A percentile compares a stretch with the other conserved stretches of the same genome.
Conservation (phyloP, 192 early-diverging fungal genomes). For the Umbelopsis sp. region DNA sequence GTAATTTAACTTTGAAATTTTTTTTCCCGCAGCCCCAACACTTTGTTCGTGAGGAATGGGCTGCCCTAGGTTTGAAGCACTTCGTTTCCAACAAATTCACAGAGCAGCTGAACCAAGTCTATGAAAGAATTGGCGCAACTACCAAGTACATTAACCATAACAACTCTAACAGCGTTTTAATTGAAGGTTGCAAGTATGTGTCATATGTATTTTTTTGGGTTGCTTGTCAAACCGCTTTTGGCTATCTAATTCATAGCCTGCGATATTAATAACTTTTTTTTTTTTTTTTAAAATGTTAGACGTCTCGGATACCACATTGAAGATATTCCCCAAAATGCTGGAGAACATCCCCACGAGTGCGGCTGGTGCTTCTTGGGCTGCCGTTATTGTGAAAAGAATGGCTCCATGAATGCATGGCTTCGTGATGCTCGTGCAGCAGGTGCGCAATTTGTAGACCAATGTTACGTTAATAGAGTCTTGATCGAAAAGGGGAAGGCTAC, state of each 20-base stretch:
- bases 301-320: conserved; percentile 57
- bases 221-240: background rate
- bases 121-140: conserved; percentile 55
- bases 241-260: background rate
- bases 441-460: conserved; percentile 60
- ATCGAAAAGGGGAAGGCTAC: conserved; percentile 54
- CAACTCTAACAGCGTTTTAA: conserved; percentile 56
- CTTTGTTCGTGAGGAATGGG: conserved; percentile 76
- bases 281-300: conserved; percentile 23
- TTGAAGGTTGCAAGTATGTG: conserved; percentile 65
- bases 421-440: conserved; percentile 64
- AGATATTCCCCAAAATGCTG: conserved; percentile 71
- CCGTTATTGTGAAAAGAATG: conserved; percentile 70
- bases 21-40: conserved; percentile 50
- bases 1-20: conserved; percentile 5
- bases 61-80: conserved; percentile 57
- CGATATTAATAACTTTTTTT: background rate
- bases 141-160: conserved; percentile 63
- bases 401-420: conserved; percentile 66
- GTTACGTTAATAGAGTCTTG: conserved; percentile 57
- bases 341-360: conserved; percentile 51
- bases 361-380: conserved; percentile 74
- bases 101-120: conserved; percentile 56
- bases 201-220: background rate
- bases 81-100: conserved; percentile 56